Base-by-base conservation (phyloP, 2,329 filamentous ascomycete species). In the Verruconis gallopava region DNA sequence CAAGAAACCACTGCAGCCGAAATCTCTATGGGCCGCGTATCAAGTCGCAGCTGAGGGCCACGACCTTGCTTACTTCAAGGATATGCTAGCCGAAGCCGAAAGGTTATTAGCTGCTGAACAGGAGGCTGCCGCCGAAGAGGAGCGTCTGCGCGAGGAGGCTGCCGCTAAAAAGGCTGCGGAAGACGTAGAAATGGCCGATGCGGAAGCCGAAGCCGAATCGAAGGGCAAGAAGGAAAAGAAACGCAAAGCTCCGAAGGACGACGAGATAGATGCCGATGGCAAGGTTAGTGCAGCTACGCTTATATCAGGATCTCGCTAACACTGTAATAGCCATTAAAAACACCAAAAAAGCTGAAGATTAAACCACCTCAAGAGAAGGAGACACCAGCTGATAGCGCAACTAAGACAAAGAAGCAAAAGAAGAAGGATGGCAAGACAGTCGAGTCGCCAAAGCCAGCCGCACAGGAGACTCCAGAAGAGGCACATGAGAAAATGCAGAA, bases 1-100 rank as follows among this genome's bases (percentile, higher is more conserved):
- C 44, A 93, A 93, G 66, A 79, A 82, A 68, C 93, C 93, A 66
- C 79, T 82, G 68, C 75, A 30, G 25, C 25, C 76, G 55, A 93
- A 93, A 65, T 71, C 77, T 45, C 68, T 98, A 4, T 71, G 81
- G 56, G 72, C 75, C 34, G 91, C 91, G 1, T 93, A 88, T 63
- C 63, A 77, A 47, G 73, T 95, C 45, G 89, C 88, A 9, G 71
- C 80, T 12, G 79, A 94, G 57, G 72, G 78, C 41, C 75, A 94
- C 53, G 74, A 82, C 43, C 66, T 98, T 22, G 68, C 80, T 3
- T 75, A 84, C 62, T 96, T 88, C 71, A 94, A 95, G 67, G 71
- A 76, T 11, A 69, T 95, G 47, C 71, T 96, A 36, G 55, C 58
- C 13, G 65, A 71, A 20, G 75, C 77, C 52, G 67, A 77, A 48